Evolutionary conservation across 2,329 filamentous ascomycete genomes (phyloP), one percentile per base, ranked within the genome.

Genomic region (Fusarium sublunatum): DNA sequence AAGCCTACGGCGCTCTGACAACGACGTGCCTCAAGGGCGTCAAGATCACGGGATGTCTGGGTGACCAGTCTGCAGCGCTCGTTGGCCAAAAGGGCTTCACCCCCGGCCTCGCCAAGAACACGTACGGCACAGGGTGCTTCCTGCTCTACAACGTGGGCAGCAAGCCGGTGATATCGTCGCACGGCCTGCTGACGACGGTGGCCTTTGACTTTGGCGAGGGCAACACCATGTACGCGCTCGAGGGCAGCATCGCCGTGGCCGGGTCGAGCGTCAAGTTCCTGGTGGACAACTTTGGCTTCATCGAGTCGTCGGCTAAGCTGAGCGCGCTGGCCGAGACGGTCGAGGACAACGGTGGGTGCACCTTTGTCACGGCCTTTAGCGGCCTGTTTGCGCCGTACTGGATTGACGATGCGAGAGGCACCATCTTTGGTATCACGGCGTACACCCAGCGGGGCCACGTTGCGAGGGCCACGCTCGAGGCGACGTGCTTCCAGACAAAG

Each of bases 121-220:
- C 91, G 1, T 94, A 94, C 73, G 91, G 91, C 36, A 94, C 91
- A 1, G 91, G 91, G 22, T 93, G 91, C 75, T 95, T 95, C 80
- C 78, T 94, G 65, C 85, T 94, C 7, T 93, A 93, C 78, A 93
- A 95, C 71, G 89, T 93, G 12, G 91, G 91, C 24, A 82, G 88
- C 24, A 90, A 91, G 77, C 91, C 91, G 5, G 90, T 93, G 52
- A 88, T 93, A 55, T 94, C 91, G 0, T 86, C 81, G 26, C 89
- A 93, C 72, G 91, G 91, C 4, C 82, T 95, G 12, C 79, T 94
- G 26, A 88, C 88, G 26, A 94, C 91, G 0, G 87, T 94, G 13
- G 91, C 88, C 0, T 94, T 91, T 74, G 86, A 93, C 74, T 88
- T 94, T 74, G 88, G 88, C 43, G 81, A 83, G 39, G 77, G 76